These are phyloP conservation scores for Conticribra guillardii DNA, from an alignment of 108 stramenopile genomes.

Conservation along the genomic window DNA sequence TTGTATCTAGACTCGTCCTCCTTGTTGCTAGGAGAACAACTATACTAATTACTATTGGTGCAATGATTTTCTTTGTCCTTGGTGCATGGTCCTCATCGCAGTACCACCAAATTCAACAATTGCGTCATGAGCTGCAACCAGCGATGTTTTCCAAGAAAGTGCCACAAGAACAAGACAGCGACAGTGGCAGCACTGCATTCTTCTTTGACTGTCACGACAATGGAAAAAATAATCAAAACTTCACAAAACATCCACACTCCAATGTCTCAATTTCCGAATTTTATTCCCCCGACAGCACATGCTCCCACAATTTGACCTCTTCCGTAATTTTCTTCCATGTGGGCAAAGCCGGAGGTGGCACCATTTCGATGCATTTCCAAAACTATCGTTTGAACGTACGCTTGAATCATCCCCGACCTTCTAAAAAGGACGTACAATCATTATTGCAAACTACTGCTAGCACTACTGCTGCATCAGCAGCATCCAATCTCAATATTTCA, in stretches of 20 bases:
- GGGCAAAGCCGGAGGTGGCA: slow-evolving; percentile 36
- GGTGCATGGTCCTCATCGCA: too few relatives aligned
- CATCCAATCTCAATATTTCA: too few relatives aligned
- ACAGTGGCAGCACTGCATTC: background rate
- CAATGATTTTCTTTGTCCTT: too few relatives aligned
- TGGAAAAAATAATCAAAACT: background rate
- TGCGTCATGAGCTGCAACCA: too few relatives aligned
- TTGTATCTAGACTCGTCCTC: too few relatives aligned
- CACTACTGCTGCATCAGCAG: too few relatives aligned
- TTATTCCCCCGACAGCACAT: background rate
- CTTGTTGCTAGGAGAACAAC: too few relatives aligned
- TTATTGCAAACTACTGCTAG: too few relatives aligned
- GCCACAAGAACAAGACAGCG: too few relatives aligned
- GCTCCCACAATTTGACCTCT: background rate
- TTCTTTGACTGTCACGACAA: background rate
- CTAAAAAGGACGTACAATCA: background rate
- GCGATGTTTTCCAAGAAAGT: too few relatives aligned
- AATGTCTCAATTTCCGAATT: background rate
- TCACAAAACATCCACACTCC: background rate
- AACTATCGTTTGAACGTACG: background rate
- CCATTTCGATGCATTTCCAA: background rate
- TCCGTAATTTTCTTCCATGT: background rate
- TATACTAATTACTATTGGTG: too few relatives aligned
- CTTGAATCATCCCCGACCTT: slow-evolving; percentile 7
- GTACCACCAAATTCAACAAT: too few relatives aligned